These are phyloP conservation scores for Schizosaccharomyces versatilis DNA, from an alignment of 1,139 yeast species.

Conservation along the genomic window DNA sequence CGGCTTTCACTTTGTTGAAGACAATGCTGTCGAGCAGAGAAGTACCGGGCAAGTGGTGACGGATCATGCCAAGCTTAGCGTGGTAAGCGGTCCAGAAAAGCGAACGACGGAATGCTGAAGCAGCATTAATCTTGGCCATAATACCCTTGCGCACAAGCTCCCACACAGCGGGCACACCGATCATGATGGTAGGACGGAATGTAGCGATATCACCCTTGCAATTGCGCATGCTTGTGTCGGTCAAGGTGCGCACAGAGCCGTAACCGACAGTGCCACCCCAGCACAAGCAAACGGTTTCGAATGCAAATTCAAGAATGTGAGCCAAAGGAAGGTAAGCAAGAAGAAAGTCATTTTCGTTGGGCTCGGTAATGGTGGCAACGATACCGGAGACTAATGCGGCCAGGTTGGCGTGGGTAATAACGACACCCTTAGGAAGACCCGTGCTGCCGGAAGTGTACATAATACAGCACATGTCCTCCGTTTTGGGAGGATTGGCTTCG, in stretches of 20 bases:
- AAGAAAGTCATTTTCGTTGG: slow-evolving; percentile 38
- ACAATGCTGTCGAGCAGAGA: slow-evolving; percentile 40
- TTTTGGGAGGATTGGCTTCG: slow-evolving; percentile 31
- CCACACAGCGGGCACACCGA: slow-evolving; percentile 98
- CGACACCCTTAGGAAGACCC: slow-evolving; percentile 95
- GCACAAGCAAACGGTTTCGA: slow-evolving; percentile 55
- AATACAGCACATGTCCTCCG: slow-evolving; percentile 68
- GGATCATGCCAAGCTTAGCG: slow-evolving; percentile 40
- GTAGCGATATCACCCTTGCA: slow-evolving; percentile 74
- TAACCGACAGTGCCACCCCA: slow-evolving; percentile 89
- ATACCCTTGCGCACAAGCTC: slow-evolving; percentile 89
- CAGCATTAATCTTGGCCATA: slow-evolving; percentile 44
- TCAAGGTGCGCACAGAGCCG: slow-evolving; percentile 77
- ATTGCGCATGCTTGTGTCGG: slow-evolving; percentile 60
- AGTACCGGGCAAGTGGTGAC: slow-evolving; percentile 54
- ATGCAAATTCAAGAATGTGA: slow-evolving; percentile 79
- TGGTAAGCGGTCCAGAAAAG: slow-evolving; percentile 76
- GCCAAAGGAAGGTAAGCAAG: slow-evolving; percentile 88
- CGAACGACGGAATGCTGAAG: slow-evolving; percentile 48
- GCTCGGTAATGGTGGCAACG: slow-evolving; percentile 32
- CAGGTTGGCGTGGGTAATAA: slow-evolving; percentile 53
- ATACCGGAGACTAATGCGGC: slow-evolving; percentile 75
- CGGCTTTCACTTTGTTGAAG: slow-evolving; percentile 74
- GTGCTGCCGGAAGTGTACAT: slow-evolving; percentile 99
- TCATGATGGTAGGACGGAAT: slow-evolving; percentile 83